Base-by-base conservation (phyloP, 208 protist species). In the Crithidia acanthocephali region DNA sequence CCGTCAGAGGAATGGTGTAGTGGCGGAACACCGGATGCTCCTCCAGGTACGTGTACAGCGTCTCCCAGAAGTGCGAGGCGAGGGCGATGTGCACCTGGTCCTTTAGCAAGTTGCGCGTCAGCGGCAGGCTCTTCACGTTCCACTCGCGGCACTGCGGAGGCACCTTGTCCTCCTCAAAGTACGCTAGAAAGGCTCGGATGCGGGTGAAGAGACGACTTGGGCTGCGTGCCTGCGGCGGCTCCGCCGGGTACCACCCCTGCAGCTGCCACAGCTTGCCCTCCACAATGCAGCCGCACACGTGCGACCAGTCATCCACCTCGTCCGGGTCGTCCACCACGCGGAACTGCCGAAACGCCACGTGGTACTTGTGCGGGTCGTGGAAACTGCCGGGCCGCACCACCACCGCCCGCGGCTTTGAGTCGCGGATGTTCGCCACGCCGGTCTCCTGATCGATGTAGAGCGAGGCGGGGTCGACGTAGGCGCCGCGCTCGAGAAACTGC, bases 121-220 rank as follows among this genome's bases (percentile, higher is more conserved):
- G 69, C 25, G 81, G 25, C 51, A 96, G 80, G 58, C 87, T 87
- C 59, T 85, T 73, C 44, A 96, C 89, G 50, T 83, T 81, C 90
- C 92, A 96, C 67, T 96, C 76, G 37, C 85, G 81, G 48, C 84
- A 69, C 63, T 85, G 86, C 35, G 69, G 67, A 0, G 92, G 92
- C 22, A 95, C 72, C 67, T 88, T 92, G 51, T 96, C 92, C 65
- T 96, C 92, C 67, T 94, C 92, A 76, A 96, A 91, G 72, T 95
- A 96, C 3, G 89, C 86, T 65, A 96, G 68, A 63, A 94, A 96
- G 28, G 87, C 92, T 40, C 84, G 82, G 23, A 95, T 68, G 22
- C 81, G 80, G 44, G 73, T 79, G 61, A 96, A 96, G 58, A 96
- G 79, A 51, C 76, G 62, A 67, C 83, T 91, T 11, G 91, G 87